These are phyloP conservation scores for Coemansia erecta DNA, from an alignment of 192 early-diverging fungal species.

Conservation along the genomic window DNA sequence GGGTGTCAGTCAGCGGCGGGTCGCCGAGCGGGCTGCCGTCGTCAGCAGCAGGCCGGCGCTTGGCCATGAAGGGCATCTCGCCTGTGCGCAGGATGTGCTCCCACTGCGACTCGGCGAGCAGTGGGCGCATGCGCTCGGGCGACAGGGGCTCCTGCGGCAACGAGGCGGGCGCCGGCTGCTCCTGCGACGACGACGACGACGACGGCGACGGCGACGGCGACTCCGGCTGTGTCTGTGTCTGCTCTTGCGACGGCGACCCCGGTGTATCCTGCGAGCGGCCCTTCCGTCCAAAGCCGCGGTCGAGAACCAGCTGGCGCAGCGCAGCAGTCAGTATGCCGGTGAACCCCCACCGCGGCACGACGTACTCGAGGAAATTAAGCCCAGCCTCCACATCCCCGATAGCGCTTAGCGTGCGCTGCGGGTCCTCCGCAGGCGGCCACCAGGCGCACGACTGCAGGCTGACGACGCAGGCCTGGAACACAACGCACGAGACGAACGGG, in stretches of 20 bases:
- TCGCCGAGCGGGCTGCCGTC: no score
- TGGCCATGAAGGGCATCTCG: slow-evolving; percentile 13
- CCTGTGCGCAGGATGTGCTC: slow-evolving; percentile 39
- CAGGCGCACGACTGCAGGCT: slow-evolving; percentile 36
- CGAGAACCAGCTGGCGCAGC: slow-evolving; percentile 35
- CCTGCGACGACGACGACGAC: no score
- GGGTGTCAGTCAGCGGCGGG: no score
- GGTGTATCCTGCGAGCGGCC: background rate
- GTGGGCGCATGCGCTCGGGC: slow-evolving; percentile 19
- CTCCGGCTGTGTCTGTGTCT: background rate
- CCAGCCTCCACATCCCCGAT: slow-evolving; percentile 33
- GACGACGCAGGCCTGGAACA: slow-evolving; percentile 47
- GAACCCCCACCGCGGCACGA: slow-evolving; percentile 41
- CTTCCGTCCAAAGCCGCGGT: slow-evolving; percentile 35
- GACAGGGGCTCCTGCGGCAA: slow-evolving; percentile 6
- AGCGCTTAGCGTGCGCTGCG: slow-evolving; percentile 15
- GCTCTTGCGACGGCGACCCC: background rate
- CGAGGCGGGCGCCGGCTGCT: background rate
- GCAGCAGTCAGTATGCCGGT: slow-evolving; percentile 34
- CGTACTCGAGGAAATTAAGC: slow-evolving; percentile 35
- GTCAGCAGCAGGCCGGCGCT: no score
- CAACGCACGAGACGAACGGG: slow-evolving; percentile 35
- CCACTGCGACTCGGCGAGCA: slow-evolving; percentile 26
- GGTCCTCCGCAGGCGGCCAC: slow-evolving; percentile 16
- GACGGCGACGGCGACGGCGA: no score